Conservation (phyloP, 2,329 filamentous ascomycete genomes). For the Fusarium lyarnte region DNA sequence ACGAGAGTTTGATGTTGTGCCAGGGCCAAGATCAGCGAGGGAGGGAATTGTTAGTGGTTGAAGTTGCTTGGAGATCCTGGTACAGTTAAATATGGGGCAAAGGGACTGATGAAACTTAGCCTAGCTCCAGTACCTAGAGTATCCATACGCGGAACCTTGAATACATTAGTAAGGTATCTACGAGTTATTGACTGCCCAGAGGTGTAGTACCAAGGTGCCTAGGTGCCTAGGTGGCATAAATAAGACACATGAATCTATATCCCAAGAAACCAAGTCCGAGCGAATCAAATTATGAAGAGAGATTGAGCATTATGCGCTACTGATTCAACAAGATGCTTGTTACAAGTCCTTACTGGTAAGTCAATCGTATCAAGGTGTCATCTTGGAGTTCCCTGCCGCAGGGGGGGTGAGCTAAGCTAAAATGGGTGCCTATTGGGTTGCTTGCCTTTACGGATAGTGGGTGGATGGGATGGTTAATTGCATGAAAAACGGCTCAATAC, state of each 20-base stretch:
- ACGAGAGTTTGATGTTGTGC: conserved; percentile 17
- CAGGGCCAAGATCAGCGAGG: conserved; percentile 27
- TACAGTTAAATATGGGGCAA: conserved; percentile 13
- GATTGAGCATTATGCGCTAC: neutral
- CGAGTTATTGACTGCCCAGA: neutral
- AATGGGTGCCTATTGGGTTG: neutral
- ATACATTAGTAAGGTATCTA: neutral
- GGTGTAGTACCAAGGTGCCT: neutral
- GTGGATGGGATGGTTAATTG: neutral
- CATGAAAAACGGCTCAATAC: neutral
- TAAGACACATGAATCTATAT: neutral
- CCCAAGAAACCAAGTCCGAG: neutral
- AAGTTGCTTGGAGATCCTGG: conserved; percentile 11
- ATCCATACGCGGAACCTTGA: neutral
- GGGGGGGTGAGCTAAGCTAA: conserved; percentile 9
- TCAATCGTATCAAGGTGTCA: conserved; percentile 32
- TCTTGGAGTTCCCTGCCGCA: conserved; percentile 24
- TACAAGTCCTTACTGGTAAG: neutral
- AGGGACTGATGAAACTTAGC: conserved; percentile 16
- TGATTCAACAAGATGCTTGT: neutral
- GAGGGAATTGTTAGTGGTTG: conserved; percentile 17
- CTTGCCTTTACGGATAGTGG: neutral
- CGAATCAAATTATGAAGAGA: neutral
- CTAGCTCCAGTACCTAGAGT: neutral
- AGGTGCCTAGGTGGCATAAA: neutral